phyloP scores from a whole-genome alignment of 1,284 basidiomycete genomes.

The Tylopilus orsonianus region DNA sequence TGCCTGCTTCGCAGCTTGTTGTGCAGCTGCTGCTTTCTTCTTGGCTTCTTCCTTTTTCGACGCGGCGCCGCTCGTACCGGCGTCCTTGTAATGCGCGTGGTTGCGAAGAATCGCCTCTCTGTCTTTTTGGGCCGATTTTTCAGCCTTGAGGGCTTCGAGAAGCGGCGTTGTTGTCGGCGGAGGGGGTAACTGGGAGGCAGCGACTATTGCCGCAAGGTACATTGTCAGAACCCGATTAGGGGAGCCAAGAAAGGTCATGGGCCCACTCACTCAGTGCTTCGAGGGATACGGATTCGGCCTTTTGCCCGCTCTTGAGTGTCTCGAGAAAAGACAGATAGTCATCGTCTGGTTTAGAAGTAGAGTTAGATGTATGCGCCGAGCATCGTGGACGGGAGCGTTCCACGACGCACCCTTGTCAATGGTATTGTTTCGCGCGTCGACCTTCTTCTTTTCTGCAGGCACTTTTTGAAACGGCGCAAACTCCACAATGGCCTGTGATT shows the following conservation, averaged over 20 bases:
- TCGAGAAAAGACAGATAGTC: constrained; percentile 82
- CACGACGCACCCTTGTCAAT: constrained; percentile 27
- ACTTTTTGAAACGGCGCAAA: constrained; percentile 92
- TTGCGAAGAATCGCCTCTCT: constrained; percentile 68
- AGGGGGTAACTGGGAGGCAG: constrained; percentile 54
- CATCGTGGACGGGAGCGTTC: background rate
- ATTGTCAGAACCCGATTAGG: too few species aligned
- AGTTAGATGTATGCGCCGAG: background rate
- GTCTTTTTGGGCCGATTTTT: constrained; percentile 71
- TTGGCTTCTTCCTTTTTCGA: constrained; percentile 53
- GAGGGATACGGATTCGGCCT: constrained; percentile 57
- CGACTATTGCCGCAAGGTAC: constrained; percentile 42
- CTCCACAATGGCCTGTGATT: constrained; percentile 88
- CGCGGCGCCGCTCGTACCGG: constrained; percentile 23
- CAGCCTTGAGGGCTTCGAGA: constrained; percentile 83
- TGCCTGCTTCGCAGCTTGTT: constrained; percentile 14
- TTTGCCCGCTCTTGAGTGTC: constrained; percentile 51
- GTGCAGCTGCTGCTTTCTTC: constrained; percentile 40
- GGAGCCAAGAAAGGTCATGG: too few species aligned
- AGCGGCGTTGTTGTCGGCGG: constrained; percentile 82
- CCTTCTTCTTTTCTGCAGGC: constrained; percentile 72
- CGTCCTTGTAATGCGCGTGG: constrained; percentile 67
- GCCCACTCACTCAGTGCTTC: constrained; percentile 65
- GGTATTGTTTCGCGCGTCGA: constrained; percentile 38
- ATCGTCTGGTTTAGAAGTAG: constrained; percentile 50